phyloP scores from a whole-genome alignment of 495 filamentous ascomycete genomes.

The Glutinoglossum americanum region DNA sequence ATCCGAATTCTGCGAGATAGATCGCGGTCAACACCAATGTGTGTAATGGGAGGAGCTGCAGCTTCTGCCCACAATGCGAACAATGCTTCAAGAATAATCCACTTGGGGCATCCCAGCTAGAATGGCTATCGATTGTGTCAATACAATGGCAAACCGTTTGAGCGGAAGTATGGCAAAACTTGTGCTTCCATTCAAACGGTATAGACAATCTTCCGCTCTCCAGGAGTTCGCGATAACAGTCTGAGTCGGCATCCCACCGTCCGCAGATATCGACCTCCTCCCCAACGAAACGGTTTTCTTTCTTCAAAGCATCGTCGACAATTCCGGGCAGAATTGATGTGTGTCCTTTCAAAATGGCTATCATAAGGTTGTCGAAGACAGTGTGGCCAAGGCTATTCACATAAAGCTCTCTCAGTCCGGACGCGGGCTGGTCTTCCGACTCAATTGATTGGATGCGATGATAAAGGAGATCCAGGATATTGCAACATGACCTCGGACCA shows the following conservation, averaged over 20 bases:
- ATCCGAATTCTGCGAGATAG: conserved; percentile 15
- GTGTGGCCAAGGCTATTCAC: conserved; percentile 19
- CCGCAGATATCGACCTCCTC: conserved; percentile 22
- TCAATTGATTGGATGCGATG: too few relatives aligned
- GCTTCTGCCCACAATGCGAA: conserved; percentile 14
- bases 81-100: conserved; percentile 19
- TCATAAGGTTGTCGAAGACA: conserved; percentile 21
- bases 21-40: conserved; percentile 17
- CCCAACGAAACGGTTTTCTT: conserved; percentile 19
- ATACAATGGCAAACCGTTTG: conserved; percentile 20
- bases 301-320: conserved; percentile 18
- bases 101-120: conserved; percentile 6
- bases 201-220: conserved; percentile 13
- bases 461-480: too few relatives aligned
- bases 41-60: conserved; percentile 19
- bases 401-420: conserved; percentile 12
- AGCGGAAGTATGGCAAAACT: conserved; percentile 22
- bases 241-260: conserved; percentile 21
- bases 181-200: conserved; percentile 20
- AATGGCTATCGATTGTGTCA: not conserved
- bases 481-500: conserved; percentile 20
- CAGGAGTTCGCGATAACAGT: conserved; percentile 12
- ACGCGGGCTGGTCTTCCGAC: too few relatives aligned
- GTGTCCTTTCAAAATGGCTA: conserved; percentile 20
- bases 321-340: conserved; percentile 12